A percentile compares a stretch with the other conserved stretches of the same genome.
Evolutionary conservation across 495 filamentous ascomycete species (phyloP).

Genomic region (Emericellopsis terricola): DNA sequence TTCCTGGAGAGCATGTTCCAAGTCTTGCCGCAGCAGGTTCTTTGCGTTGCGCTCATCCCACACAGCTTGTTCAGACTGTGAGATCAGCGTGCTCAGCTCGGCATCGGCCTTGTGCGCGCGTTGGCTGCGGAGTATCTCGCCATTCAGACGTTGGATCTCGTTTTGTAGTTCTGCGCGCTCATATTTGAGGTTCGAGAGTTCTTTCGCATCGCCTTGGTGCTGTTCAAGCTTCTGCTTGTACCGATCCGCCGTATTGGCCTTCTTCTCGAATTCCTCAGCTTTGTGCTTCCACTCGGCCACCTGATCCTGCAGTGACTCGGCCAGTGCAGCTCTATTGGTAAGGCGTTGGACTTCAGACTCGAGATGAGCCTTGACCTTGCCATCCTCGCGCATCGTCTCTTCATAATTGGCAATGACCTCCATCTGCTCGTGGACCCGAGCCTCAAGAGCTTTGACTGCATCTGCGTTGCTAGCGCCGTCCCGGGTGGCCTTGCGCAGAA

Average conservation of each 20-base stretch:
- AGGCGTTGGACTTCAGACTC: conserved; percentile 27
- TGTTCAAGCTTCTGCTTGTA: conserved; percentile 59
- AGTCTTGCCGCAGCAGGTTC: conserved; percentile 13
- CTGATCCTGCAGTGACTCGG: conserved; percentile 30
- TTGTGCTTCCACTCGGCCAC: conserved; percentile 51
- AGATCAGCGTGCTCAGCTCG: conserved; percentile 17
- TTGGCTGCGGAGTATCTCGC: conserved; percentile 35
- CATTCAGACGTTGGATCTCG: conserved; percentile 30
- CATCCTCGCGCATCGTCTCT: conserved; percentile 3
- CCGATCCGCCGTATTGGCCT: conserved; percentile 59
- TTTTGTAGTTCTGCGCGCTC: conserved; percentile 48
- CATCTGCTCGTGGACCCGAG: conserved; percentile 13
- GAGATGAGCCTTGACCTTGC: conserved; percentile 14
- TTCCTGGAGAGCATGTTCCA: conserved; percentile 12
- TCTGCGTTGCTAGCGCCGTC: conserved; percentile 14
- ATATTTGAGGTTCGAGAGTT: conserved; percentile 36
- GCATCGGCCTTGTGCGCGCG: conserved; percentile 11
- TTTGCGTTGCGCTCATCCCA: conserved; percentile 14
- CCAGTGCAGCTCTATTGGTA: conserved; percentile 21
- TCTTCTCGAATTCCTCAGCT: conserved; percentile 56
- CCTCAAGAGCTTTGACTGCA: conserved; percentile 14
- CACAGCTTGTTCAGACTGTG: conserved; percentile 12
- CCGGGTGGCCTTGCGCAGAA: conserved; percentile 8
- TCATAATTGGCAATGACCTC: conserved; percentile 9
- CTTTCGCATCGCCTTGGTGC: conserved; percentile 32